Evolutionary conservation across 352 stramenopile genomes (phyloP).

Genomic region (Pythium grandisporangium): DNA sequence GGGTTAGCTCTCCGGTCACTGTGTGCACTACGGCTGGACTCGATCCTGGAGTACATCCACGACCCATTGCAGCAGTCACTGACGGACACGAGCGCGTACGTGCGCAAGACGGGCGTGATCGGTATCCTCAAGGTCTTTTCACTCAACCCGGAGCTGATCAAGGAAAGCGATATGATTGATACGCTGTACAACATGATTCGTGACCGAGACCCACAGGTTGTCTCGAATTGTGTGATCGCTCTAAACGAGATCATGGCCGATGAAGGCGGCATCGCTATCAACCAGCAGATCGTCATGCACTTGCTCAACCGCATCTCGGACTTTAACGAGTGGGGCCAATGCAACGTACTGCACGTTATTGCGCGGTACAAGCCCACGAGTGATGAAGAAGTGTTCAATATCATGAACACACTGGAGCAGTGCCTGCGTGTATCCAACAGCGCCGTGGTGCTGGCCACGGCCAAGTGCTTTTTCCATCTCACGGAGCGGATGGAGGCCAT

Average conservation of each 20-base stretch:
- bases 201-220: slow-evolving; percentile 96
- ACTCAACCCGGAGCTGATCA: slow-evolving; percentile 88
- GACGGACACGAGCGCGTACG: slow-evolving; percentile 95
- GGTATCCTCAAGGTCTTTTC: slow-evolving; percentile 97
- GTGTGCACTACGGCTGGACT: slow-evolving; percentile 93
- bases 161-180: slow-evolving; percentile 94
- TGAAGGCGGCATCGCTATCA: slow-evolving; percentile 96
- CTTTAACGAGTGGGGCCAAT: slow-evolving; percentile 99
- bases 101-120: slow-evolving; percentile 99
- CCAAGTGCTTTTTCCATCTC: slow-evolving; percentile 97
- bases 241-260: slow-evolving; percentile 98
- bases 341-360: slow-evolving; percentile 94
- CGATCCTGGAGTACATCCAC: slow-evolving; percentile 98
- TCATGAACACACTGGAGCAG: slow-evolving; percentile 97
- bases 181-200: slow-evolving; percentile 98
- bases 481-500: slow-evolving; percentile 90
- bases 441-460: slow-evolving; percentile 93
- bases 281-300: slow-evolving; percentile 96
- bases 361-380: slow-evolving; percentile 91
- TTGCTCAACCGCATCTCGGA: slow-evolving; percentile 97
- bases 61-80: slow-evolving; percentile 90
- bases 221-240: slow-evolving; percentile 95
- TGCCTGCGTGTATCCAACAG: slow-evolving; percentile 94
- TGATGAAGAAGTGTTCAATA: slow-evolving; percentile 96
- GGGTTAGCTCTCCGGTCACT: slow-evolving; percentile 95